A percentile compares a stretch with the other conserved stretches of the same genome.
phyloP scores from a whole-genome alignment of 352 stramenopile genomes.

The Phytopythium sindhum region DNA sequence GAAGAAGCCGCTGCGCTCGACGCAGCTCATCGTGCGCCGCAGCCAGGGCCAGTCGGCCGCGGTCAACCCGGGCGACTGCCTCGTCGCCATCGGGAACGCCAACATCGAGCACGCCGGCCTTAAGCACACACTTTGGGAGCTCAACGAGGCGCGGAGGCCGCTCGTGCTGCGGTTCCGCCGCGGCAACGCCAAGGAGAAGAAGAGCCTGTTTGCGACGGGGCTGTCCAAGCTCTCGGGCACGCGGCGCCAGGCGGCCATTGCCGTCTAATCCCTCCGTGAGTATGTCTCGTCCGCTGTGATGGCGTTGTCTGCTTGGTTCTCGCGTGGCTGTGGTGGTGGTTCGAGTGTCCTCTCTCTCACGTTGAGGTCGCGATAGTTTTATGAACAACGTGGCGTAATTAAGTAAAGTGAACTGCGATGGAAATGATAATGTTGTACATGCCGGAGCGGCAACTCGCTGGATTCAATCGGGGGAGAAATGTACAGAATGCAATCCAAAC shows the following conservation, averaged over 20 bases:
- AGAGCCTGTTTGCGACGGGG: constrained; percentile 59
- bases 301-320: not conserved
- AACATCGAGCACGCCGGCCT: constrained; percentile 85
- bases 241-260: constrained; percentile 36
- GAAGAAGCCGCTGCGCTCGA: constrained; percentile 43
- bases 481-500: not conserved
- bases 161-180: constrained; percentile 79
- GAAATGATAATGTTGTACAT: not conserved
- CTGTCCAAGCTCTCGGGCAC: constrained; percentile 31
- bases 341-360: not conserved
- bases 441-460: not conserved
- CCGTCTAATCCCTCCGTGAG: constrained; percentile 25
- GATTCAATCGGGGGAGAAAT: not conserved
- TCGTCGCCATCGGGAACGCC: constrained; percentile 76
- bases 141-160: constrained; percentile 71
- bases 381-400: not conserved
- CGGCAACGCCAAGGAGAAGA: constrained; percentile 72
- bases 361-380: not conserved
- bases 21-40: constrained; percentile 70
- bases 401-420: not conserved
- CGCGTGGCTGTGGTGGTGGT: not conserved
- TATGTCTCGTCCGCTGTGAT: not conserved
- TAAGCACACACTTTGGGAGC: constrained; percentile 82
- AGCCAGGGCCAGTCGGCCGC: constrained; percentile 65
- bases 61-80: constrained; percentile 77